Percentiles rank a stretch among this genome's conserved stretches.
Conservation (phyloP, 306 rosid genomes). For the Alnus glutinosa region DNA sequence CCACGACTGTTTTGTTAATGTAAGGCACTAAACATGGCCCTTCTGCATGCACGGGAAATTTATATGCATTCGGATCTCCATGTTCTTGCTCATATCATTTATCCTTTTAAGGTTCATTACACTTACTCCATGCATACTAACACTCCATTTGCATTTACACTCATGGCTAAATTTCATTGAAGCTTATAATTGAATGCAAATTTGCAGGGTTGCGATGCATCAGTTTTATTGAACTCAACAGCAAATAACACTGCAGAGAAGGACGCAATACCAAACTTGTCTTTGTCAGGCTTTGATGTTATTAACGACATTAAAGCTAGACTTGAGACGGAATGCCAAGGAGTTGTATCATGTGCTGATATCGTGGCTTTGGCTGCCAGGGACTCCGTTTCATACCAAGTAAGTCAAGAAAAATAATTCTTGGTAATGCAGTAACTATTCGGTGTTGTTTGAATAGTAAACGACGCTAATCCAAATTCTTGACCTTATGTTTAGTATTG, state of each 20-base stretch:
- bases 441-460: no score
- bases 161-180: not conserved
- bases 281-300: conserved; percentile 51
- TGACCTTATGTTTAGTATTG: not conserved
- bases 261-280: conserved; percentile 45
- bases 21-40: not conserved
- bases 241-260: conserved; percentile 41
- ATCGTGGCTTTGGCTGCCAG: conserved; percentile 54
- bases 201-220: conserved; percentile 64
- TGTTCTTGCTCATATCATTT: not conserved
- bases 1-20: conserved; percentile 72
- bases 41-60: not conserved
- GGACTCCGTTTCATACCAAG: conserved; percentile 49
- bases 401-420: conserved; percentile 1
- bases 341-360: conserved; percentile 67
- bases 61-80: not conserved
- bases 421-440: no score
- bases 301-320: conserved; percentile 48
- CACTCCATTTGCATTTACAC: no score
- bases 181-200: not conserved
- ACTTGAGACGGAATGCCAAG: conserved; percentile 45
- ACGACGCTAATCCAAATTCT: no score
- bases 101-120: no score
- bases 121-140: no score
- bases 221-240: conserved; percentile 52